Conservation (phyloP, 2,329 filamentous ascomycete genomes). For the Fusarium sp. region DNA sequence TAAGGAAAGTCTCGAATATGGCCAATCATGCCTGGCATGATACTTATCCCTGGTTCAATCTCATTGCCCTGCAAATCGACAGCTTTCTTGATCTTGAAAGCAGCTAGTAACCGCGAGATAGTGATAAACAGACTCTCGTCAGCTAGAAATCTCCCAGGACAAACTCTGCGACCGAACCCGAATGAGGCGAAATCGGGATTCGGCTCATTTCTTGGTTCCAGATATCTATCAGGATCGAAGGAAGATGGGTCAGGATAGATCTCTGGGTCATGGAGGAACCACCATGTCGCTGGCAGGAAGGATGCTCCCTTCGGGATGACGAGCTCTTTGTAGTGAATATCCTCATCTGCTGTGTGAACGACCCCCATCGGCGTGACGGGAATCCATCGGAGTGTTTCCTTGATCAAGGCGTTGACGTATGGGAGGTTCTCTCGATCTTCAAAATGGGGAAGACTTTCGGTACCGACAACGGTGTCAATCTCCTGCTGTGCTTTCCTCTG, state of each 20-base stretch:
- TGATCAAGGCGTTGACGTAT: constrained; percentile 46
- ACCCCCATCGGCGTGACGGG: constrained; percentile 50
- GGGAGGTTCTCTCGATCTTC: constrained; percentile 43
- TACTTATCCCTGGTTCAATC: not conserved
- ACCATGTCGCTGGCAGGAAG: constrained; percentile 35
- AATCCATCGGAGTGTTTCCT: constrained; percentile 45
- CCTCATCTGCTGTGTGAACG: constrained; percentile 50
- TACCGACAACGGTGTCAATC: constrained; percentile 40
- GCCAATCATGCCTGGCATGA: not conserved
- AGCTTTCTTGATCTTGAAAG: not conserved
- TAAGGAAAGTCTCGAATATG: not conserved
- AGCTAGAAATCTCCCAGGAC: not conserved
- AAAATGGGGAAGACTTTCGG: constrained; percentile 38
- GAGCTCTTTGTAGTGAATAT: constrained; percentile 30
- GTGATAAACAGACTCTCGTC: not conserved
- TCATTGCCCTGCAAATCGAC: not conserved
- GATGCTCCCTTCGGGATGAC: constrained; percentile 39
- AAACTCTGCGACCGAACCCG: constrained; percentile 15
- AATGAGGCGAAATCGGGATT: not conserved
- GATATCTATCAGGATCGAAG: constrained; percentile 44
- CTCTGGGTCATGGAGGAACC: constrained; percentile 69
- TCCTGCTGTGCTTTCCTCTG: constrained; percentile 41
- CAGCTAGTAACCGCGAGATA: not conserved
- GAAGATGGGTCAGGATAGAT: constrained; percentile 62
- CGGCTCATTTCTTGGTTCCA: constrained; percentile 10